Evolutionary conservation across 2,329 filamentous ascomycete species (phyloP), one percentile per base, ranked within the genome.

Genomic region (Hymenoscyphus infarciens): DNA sequence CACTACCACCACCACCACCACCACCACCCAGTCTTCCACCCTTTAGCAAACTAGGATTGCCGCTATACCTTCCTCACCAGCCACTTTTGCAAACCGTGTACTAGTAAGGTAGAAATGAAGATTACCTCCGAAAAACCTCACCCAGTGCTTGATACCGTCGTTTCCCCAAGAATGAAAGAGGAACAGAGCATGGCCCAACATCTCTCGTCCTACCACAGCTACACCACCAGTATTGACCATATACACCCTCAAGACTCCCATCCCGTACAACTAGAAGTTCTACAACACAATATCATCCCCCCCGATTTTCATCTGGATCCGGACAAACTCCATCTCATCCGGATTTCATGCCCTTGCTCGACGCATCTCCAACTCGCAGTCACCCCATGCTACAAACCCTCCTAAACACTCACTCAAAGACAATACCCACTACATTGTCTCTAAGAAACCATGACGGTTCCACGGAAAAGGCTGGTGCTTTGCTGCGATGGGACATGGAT

Each of bases 401-500:
- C 19, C 42, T 38, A 16, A 59, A 45, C 15, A 45, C 8, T 53
- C 6, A 38, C 22, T 29, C 38, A 31, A 29, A 27, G 22, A n/a
- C 42, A 33, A 31, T 11, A 22, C 1, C 16, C 27, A 11, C 19
- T 25, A 6, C 5, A 27, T 31, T 35, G 33, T 35, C 33, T 35
- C 33, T 35, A 35, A 27, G 16, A 19, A 53, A 54, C 5, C 57
- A 60, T 60, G 57, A 19, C 57, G 42, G 19, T 60, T n/a, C 57
- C 31, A 52, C 35, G 11, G 52, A 72, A 72, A 57, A 68, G 71
- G n/a, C 61, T 74, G 2, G 67, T 74, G 29, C 62, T 73, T 19
- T 72, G 71, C 55, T 73, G 70, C 59, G 71, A 74, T 66, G 72
- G 72, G 16, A 73, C 72, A 8, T 72, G 70, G 70, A 72, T 71